Evolutionary conservation across 2,329 filamentous ascomycete genomes (phyloP).

Genomic region (Ascochyta clinopodiicola): DNA sequence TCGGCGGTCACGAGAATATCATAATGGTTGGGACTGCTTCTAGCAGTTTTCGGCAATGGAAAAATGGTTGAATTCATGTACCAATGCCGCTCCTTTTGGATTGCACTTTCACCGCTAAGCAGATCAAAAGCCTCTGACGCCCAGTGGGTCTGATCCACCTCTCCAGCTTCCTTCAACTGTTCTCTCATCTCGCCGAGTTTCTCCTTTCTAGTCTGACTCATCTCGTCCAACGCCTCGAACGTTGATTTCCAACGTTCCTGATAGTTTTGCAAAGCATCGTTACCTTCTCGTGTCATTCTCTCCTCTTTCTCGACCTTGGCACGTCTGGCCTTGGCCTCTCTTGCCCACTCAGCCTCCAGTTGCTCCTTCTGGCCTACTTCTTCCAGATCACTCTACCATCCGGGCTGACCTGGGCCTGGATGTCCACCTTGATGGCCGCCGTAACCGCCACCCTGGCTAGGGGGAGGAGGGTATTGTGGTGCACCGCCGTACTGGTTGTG

Average conservation of each 20-base stretch:
- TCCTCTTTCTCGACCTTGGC: not conserved
- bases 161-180: not conserved
- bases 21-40: too few relatives aligned
- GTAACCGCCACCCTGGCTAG: conserved; percentile 15
- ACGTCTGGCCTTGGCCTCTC: not conserved
- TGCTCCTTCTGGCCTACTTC: not conserved
- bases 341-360: not conserved
- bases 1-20: too few relatives aligned
- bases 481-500: conserved; percentile 33
- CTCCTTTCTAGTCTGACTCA: not conserved
- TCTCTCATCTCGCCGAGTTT: not conserved
- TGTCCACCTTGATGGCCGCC: conserved; percentile 8
- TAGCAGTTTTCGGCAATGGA: not conserved
- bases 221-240: not conserved
- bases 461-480: conserved; percentile 22
- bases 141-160: not conserved
- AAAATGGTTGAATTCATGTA: not conserved
- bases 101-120: not conserved
- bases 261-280: not conserved
- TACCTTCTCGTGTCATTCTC: not conserved
- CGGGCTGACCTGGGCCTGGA: conserved; percentile 28
- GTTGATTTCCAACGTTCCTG: not conserved
- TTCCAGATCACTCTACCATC: conserved; percentile 27
- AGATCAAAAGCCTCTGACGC: not conserved
- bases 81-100: not conserved